Conservation (phyloP, 208 protist species). For the Crithidia bombi region DNA sequence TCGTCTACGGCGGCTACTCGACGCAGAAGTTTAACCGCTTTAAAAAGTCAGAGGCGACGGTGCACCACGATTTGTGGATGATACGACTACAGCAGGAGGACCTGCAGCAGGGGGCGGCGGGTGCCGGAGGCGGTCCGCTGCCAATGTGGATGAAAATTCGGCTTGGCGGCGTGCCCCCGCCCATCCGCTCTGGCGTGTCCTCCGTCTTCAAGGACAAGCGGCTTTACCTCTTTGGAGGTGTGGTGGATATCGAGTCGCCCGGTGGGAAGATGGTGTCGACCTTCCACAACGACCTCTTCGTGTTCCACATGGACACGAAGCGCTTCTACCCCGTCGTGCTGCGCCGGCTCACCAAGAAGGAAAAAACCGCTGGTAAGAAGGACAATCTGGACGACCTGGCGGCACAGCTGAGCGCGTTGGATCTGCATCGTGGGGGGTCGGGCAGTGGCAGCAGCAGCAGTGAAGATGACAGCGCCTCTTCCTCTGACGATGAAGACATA, state of each 20-base stretch:
- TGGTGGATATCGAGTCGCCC: slow-evolving; percentile 88
- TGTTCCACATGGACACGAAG: slow-evolving; percentile 91
- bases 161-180: slow-evolving; percentile 84
- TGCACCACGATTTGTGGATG: slow-evolving; percentile 91
- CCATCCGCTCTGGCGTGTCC: slow-evolving; percentile 77
- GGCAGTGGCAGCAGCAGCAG: slow-evolving; percentile 32
- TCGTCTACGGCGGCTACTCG: slow-evolving; percentile 91
- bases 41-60: slow-evolving; percentile 87
- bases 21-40: slow-evolving; percentile 90
- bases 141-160: slow-evolving; percentile 80
- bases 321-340: slow-evolving; percentile 90
- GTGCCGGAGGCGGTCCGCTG: slow-evolving; percentile 16
- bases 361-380: not conserved
- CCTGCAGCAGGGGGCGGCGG: not conserved
- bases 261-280: slow-evolving; percentile 87
- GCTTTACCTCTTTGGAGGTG: slow-evolving; percentile 92
- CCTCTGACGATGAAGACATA: slow-evolving; percentile 42
- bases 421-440: slow-evolving; percentile 41
- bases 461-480: slow-evolving; percentile 28
- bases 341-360: slow-evolving; percentile 34
- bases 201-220: slow-evolving; percentile 74
- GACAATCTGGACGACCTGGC: slow-evolving; percentile 51
- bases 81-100: slow-evolving; percentile 43
- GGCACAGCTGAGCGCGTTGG: slow-evolving; percentile 65
- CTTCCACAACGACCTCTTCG: slow-evolving; percentile 91